Base-by-base conservation (phyloP, 2,329 filamentous ascomycete species). In the Pseudogymnoascus destructans region DNA sequence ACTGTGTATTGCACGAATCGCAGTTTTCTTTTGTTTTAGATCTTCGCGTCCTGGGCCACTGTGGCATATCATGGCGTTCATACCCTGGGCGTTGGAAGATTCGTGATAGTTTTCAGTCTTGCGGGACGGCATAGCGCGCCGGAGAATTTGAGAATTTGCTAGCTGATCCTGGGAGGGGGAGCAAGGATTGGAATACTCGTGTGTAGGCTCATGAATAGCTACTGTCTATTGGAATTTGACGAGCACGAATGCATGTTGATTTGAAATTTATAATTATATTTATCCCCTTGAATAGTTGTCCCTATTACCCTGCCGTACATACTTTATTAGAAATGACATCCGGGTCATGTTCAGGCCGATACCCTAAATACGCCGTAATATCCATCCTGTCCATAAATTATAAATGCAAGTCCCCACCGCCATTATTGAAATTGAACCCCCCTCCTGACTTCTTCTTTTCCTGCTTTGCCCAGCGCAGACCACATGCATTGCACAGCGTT, bases 401-500 rank as follows among this genome's bases (percentile, higher is more conserved):
- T 52, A 52, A 15, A 52, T 52, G 46, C 9, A 30, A 7, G 25
- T 30, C 46, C 5, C 46, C 46, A 7, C 46, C 15, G 46, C 23
- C 46, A 32, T 52, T 52, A 32, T 52, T 52, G 25, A 9, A 17
- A 52, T 27, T 15, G 42, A 52, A 52, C 1, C 8, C 25, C 8
- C 54, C 54, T 1, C 54, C 54, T 1, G 54, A 56, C 55, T 63
- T 75, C 66, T 89, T 92, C 77, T 93, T 93, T 69, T 93, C 88
- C 68, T 88, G 90, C 80, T 87, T 83, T 13, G 83, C 82, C 83
- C 83, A 86, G 57, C 83, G 76, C 27, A 86, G 73, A 35, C 92
- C 92, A 69, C 92, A 97, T 6, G 92, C 92, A 73, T 97, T 97
- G 72, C 92, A 97, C 10, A 97, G 74, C 7, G 92, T 96, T 72